Conservation (phyloP, 1,284 basidiomycete species). For the Sporisorium exsertum region DNA sequence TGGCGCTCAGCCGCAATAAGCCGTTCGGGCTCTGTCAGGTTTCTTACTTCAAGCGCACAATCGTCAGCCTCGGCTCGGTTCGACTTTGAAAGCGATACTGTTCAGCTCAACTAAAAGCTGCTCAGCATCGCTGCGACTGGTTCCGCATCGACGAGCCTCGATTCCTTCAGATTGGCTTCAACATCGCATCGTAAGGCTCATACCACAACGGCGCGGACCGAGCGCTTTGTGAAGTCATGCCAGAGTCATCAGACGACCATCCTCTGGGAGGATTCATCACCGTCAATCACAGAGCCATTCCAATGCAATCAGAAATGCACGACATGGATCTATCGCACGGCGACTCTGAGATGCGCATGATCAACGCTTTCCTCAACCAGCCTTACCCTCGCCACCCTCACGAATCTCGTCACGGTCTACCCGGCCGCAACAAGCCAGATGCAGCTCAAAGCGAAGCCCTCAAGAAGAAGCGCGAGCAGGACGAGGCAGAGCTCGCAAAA, state of each 20-base stretch:
- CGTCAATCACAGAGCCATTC: constrained; percentile 16
- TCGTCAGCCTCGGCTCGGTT: neutral
- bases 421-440: constrained; percentile 21
- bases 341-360: neutral
- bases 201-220: neutral
- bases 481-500: constrained; percentile 61
- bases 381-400: constrained; percentile 1
- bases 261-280: constrained; percentile 19
- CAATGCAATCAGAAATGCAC: constrained; percentile 1
- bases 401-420: constrained; percentile 1
- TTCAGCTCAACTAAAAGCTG: neutral
- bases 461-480: constrained; percentile 73
- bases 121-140: neutral
- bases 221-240: constrained; percentile 8
- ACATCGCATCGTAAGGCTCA: neutral
- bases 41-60: neutral
- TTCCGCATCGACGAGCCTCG: neutral
- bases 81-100: neutral
- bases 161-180: neutral
- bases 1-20: neutral
- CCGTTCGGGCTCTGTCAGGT: neutral
- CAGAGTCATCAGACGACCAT: constrained; percentile 17
- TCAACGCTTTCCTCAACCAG: constrained; percentile 15
- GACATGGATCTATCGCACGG: constrained; percentile 7
- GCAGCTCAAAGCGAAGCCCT: constrained; percentile 22